Percentiles rank a stretch among this genome's conserved stretches.
These are phyloP conservation scores for Holtermanniella nyarrowii DNA, from an alignment of 768 basidiomycete species.

Conservation along the genomic window DNA sequence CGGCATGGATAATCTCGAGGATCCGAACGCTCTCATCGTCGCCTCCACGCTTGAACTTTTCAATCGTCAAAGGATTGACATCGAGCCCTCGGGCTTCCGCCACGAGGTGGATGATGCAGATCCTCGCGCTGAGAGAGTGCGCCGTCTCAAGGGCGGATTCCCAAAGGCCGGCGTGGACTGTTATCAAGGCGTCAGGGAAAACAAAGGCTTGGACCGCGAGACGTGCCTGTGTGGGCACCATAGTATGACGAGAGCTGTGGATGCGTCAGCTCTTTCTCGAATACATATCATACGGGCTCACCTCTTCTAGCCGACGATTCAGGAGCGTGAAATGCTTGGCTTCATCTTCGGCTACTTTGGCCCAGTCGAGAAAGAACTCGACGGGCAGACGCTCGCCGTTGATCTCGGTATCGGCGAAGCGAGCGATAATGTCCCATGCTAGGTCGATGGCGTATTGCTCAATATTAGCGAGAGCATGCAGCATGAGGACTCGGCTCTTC, in stretches of 20 bases:
- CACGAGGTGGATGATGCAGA: conserved; percentile 76
- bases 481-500: conserved; percentile 60
- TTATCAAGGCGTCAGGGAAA: conserved; percentile 27
- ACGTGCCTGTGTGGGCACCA: conserved; percentile 45
- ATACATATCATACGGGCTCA: too few relatives aligned
- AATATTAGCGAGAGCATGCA: conserved; percentile 74
- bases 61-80: conserved; percentile 71
- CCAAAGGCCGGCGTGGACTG: conserved; percentile 71
- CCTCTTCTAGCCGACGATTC: conserved; percentile 52
- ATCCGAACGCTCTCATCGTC: conserved; percentile 57
- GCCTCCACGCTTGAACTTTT: conserved; percentile 55
- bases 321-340: conserved; percentile 64
- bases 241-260: conserved; percentile 51
- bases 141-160: conserved; percentile 62
- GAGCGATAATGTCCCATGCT: conserved; percentile 76
- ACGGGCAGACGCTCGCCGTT: conserved; percentile 52
- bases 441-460: conserved; percentile 85
- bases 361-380: conserved; percentile 69
- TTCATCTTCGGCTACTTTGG: conserved; percentile 76
- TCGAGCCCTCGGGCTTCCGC: conserved; percentile 77
- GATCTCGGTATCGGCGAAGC: conserved; percentile 50
- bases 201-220: not conserved
- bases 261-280: not conserved
- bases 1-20: conserved; percentile 66
- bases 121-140: conserved; percentile 56